Conservation (phyloP, 805 yeast species). For the Metschnikowia borealis region DNA sequence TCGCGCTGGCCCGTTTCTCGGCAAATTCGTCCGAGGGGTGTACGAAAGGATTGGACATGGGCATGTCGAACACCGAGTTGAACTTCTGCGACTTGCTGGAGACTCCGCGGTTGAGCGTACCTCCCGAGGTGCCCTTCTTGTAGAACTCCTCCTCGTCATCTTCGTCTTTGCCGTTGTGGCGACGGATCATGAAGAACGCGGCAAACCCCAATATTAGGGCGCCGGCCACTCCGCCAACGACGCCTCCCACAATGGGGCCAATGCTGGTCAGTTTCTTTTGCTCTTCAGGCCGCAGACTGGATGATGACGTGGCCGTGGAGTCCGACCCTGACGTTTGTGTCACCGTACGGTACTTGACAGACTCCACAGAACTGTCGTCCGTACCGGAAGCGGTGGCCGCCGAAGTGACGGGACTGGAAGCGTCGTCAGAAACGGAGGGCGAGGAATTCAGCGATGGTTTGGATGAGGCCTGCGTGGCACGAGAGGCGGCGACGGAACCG, state of each 20-base stretch:
- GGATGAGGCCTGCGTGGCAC: not conserved
- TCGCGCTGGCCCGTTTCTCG: slow-evolving; percentile 15
- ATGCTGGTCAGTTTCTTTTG: slow-evolving; percentile 26
- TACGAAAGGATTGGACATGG: slow-evolving; percentile 58
- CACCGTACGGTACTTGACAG: slow-evolving; percentile 11
- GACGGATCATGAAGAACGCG: slow-evolving; percentile 31
- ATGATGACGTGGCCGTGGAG: slow-evolving; percentile 2
- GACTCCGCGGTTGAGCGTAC: slow-evolving; percentile 13
- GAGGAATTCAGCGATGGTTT: not conserved
- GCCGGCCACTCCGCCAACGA: slow-evolving; percentile 41
- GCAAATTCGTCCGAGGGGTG: slow-evolving; percentile 50
- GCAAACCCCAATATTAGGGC: slow-evolving; percentile 21
- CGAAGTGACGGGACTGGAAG: not conserved
- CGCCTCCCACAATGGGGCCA: slow-evolving; percentile 45
- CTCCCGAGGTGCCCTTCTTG: slow-evolving; percentile 28
- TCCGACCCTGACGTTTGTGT: slow-evolving; percentile 13
- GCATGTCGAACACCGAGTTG: slow-evolving; percentile 35
- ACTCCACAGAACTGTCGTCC: not conserved
- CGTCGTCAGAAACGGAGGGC: not conserved
- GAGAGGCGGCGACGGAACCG: not conserved
- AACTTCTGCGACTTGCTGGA: slow-evolving; percentile 26
- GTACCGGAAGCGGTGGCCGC: not conserved
- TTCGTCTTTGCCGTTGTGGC: slow-evolving; percentile 48
- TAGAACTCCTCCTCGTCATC: slow-evolving; percentile 41
- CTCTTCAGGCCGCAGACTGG: not conserved